These are phyloP conservation scores for Neoboletus brunneissimus DNA, from an alignment of 768 basidiomycete genomes.

Conservation along the genomic window DNA sequence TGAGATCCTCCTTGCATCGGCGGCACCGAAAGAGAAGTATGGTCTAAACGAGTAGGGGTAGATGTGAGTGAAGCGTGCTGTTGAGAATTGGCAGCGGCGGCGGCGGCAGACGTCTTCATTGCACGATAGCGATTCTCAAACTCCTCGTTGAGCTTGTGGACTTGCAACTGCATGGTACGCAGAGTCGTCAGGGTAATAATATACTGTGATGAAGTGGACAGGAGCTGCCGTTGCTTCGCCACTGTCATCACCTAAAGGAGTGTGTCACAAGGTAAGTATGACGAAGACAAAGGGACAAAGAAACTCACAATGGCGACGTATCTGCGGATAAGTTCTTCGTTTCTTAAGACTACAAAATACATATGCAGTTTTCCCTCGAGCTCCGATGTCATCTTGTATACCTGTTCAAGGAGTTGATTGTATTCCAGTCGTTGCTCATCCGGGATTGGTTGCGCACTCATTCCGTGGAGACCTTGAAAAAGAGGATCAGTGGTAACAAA, in stretches of 20 bases:
- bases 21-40: constrained; percentile 15
- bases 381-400: constrained; percentile 44
- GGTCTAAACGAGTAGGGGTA: constrained; percentile 1
- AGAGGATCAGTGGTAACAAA: constrained; percentile 10
- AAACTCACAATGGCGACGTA: constrained; percentile 53
- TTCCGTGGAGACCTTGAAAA: constrained; percentile 35
- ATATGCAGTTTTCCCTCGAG: constrained; percentile 51
- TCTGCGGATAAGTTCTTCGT: constrained; percentile 47
- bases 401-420: constrained; percentile 46
- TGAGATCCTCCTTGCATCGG: constrained; percentile 18
- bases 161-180: constrained; percentile 43
- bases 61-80: not conserved
- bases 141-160: constrained; percentile 40
- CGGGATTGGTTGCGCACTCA: constrained; percentile 41
- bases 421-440: constrained; percentile 56
- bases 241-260: constrained; percentile 42
- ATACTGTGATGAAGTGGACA: constrained; percentile 24
- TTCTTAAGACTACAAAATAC: constrained; percentile 45
- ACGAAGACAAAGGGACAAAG: constrained; percentile 12
- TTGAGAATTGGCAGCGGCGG: constrained; percentile 5
- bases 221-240: constrained; percentile 32
- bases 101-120: constrained; percentile 17
- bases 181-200: constrained; percentile 38
- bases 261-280: constrained; percentile 9
- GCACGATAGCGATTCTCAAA: constrained; percentile 33